Base-by-base conservation (phyloP, 768 basidiomycete species). In the Dioszegia hungarica region DNA sequence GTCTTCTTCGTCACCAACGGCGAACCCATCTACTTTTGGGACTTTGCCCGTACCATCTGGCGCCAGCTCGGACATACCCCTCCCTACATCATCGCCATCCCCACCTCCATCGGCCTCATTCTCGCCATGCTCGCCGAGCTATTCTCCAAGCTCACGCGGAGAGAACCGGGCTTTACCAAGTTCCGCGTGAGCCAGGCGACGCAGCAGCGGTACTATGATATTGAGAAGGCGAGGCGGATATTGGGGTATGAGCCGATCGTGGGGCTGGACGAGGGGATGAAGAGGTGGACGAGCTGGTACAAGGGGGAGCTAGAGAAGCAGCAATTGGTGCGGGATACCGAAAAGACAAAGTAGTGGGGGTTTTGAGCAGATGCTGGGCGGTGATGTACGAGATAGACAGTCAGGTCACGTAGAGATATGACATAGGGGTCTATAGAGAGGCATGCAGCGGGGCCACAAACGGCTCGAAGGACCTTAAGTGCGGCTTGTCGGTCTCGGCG, bases 1-100 rank as follows among this genome's bases (percentile, higher is more conserved):
- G 89, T 78, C 2, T 99, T 92, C 80, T 94, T 91, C 81, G 89
- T 99, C 77, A 93, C 92, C 55, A 98, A 98, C 70, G 91, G 92
- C 60, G 93, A 98, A 72, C 94, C 93, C 2, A 81, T 86, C 54
- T 89, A 90, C 77, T 97, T 97, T 79, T 99, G 94, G 94, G 92
- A 95, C 78, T 86, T 94, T 69, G 81, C 85, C 28, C 82, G 90
- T 5, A 77, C 82, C 2, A 77, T 95, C n/a, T 98, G 90, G 90
- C 57, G 66, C 70, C 63, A 72, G 33, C 50, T 78, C 47, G 78
- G 81, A 47, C 85, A 85, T 69, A 80, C 84, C 15, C 83, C 82
- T 5, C 79, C 66, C 29, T 72, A 79, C 61, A 81, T 65, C 57
- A 71, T 82, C 65, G 73, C 81, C 48, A 78, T 95, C 56, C 82